Conservation (phyloP, 805 yeast species). For the Saccharomycopsis olivae region DNA sequence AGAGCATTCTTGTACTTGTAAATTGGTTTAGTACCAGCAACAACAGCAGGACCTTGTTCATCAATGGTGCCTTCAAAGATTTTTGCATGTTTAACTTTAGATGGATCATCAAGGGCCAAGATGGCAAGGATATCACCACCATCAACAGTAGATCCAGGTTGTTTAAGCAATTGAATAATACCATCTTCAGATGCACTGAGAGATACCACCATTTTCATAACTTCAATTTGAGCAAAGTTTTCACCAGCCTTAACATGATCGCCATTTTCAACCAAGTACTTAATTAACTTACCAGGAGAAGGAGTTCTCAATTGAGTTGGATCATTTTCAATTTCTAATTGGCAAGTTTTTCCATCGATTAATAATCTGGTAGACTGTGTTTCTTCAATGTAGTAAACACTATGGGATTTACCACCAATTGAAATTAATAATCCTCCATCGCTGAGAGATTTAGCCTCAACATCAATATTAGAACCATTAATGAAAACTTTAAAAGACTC, state of each 20-base stretch:
- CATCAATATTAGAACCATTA: conserved; percentile 85
- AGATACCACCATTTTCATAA: conserved; percentile 99
- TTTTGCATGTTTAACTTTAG: conserved; percentile 92
- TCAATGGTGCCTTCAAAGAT: conserved; percentile 94
- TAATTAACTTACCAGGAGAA: conserved; percentile 96
- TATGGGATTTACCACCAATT: conserved; percentile 85
- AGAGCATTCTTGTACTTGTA: conserved; percentile 56
- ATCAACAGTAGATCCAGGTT: conserved; percentile 93
- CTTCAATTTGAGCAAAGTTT: conserved; percentile 97
- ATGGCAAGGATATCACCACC: conserved; percentile 98
- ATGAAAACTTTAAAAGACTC: conserved; percentile 83
- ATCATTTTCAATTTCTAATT: conserved; percentile 90
- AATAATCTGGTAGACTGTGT: conserved; percentile 90
- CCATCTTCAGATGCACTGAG: conserved; percentile 90
- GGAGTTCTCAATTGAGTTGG: conserved; percentile 98
- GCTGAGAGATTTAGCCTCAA: conserved; percentile 77
- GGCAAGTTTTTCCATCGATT: conserved; percentile 90
- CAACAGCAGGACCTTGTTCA: conserved; percentile 70
- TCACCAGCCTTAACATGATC: conserved; percentile 88
- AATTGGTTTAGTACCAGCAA: conserved; percentile 76
- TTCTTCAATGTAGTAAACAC: conserved; percentile 97
- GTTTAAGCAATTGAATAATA: conserved; percentile 82
- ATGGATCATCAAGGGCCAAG: conserved; percentile 89
- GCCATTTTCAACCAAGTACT: conserved; percentile 88
- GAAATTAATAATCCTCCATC: conserved; percentile 92